Conservation (phyloP, 2,329 filamentous ascomycete genomes). For the Sporothrix variecibatus region DNA sequence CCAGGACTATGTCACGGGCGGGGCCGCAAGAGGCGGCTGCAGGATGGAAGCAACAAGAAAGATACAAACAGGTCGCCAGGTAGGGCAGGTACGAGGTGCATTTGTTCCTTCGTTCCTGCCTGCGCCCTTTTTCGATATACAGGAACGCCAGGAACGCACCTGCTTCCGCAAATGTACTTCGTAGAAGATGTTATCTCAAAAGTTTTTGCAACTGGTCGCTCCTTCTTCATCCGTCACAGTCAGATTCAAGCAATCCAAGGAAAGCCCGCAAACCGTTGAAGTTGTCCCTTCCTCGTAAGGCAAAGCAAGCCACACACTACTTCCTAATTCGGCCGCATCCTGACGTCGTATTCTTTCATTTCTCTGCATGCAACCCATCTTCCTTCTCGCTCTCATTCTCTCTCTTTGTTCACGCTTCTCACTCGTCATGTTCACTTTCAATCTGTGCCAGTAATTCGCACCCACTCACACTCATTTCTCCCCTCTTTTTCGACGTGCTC, state of each 20-base stretch:
- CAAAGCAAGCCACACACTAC: slow-evolving; percentile 15
- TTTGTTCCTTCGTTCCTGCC: neutral
- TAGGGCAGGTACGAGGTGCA: neutral
- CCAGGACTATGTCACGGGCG: slow-evolving; percentile 25
- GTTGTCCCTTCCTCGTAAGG: slow-evolving; percentile 10
- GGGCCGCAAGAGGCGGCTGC: slow-evolving; percentile 17
- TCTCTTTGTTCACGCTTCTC: neutral
- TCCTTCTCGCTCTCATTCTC: neutral
- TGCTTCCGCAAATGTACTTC: neutral
- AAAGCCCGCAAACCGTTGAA: neutral
- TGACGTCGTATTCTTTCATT: slow-evolving; percentile 17
- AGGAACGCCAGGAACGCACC: slow-evolving; percentile 19
- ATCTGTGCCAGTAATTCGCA: neutral
- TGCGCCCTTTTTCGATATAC: neutral
- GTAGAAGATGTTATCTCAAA: neutral
- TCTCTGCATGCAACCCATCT: slow-evolving; percentile 11
- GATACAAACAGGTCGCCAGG: neutral
- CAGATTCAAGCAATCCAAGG: neutral
- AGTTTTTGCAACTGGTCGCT: neutral
- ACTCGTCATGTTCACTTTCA: neutral
- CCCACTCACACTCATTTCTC: neutral
- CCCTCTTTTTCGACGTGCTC: neutral
- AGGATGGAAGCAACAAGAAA: neutral
- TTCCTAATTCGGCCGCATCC: slow-evolving; percentile 4
- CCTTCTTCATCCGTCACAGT: slow-evolving; percentile 4